Evolutionary conservation across 2,329 filamentous ascomycete species (phyloP).

Genomic region (Aspergillus sp.): DNA sequence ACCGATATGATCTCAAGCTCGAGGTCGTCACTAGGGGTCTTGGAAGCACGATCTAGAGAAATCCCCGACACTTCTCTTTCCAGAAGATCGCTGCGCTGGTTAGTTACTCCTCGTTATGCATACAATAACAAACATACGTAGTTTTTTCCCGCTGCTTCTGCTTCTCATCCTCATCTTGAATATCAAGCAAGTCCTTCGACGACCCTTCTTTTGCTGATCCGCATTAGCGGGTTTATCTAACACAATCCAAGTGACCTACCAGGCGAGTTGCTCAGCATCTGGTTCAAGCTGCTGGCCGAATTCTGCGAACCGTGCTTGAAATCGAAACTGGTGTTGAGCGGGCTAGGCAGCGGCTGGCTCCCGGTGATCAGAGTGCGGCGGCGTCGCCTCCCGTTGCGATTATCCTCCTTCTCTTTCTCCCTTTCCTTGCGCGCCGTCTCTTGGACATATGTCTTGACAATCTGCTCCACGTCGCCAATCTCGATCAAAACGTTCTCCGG

Average conservation of each 20-base stretch:
- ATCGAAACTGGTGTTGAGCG: constrained; percentile 85
- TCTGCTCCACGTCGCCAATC: constrained; percentile 97
- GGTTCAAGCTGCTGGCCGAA: constrained; percentile 68
- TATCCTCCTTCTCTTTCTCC: constrained; percentile 85
- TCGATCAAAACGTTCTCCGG: constrained; percentile 98
- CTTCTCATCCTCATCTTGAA: constrained; percentile 51
- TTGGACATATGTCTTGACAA: constrained; percentile 92
- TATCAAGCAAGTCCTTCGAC: constrained; percentile 43
- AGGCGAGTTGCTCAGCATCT: constrained; percentile 63
- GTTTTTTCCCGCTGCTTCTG: constrained; percentile 87
- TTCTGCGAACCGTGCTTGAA: constrained; percentile 51
- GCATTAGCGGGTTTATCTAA: constrained; percentile 32
- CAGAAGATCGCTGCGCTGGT: constrained; percentile 63
- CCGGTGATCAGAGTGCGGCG: constrained; percentile 91
- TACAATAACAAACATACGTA: constrained; percentile 53
- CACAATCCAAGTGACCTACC: constrained; percentile 44
- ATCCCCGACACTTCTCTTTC: constrained; percentile 92
- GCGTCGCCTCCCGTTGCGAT: constrained; percentile 81
- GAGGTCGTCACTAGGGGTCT: constrained; percentile 18
- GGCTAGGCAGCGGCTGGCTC: constrained; percentile 90
- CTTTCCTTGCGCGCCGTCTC: constrained; percentile 51
- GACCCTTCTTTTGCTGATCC: constrained; percentile 38
- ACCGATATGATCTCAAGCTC: constrained; percentile 77
- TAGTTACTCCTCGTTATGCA: constrained; percentile 7
- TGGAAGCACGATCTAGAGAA: constrained; percentile 65